Evolutionary conservation across 805 yeast genomes (phyloP).

Genomic region (baker's yeast (Saccharomyces cerevisiae)): DNA sequence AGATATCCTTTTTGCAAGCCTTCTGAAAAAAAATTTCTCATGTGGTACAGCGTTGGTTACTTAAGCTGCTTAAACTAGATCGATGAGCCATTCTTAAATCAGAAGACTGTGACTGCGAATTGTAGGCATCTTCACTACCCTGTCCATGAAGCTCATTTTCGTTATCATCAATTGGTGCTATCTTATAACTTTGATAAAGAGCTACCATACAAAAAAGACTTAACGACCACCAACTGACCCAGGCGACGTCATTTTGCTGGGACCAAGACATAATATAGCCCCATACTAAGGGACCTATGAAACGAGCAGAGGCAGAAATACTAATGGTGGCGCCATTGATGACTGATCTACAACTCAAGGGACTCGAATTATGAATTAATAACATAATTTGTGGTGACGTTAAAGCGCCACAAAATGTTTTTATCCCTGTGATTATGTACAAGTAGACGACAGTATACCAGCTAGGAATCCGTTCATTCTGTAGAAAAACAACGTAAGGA

Average conservation of each 20-base stretch:
- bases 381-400: constrained; percentile 47
- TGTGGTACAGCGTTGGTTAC: constrained; percentile 1
- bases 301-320: constrained; percentile 46
- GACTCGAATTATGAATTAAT: constrained; percentile 47
- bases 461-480: constrained; percentile 27
- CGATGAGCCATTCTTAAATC: background rate
- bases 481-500: constrained; percentile 42
- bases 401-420: constrained; percentile 38
- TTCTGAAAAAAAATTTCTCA: background rate
- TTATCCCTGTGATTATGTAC: constrained; percentile 30
- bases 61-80: constrained; percentile 7
- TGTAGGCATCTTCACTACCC: background rate
- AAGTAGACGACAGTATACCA: constrained; percentile 18
- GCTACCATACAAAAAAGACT: constrained; percentile 23
- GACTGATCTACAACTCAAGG: constrained; percentile 47
- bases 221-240: constrained; percentile 31
- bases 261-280: constrained; percentile 39
- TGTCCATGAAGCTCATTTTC: constrained; percentile 13
- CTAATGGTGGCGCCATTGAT: constrained; percentile 52
- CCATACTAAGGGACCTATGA: constrained; percentile 49
- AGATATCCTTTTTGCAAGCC: background rate
- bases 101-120: background rate
- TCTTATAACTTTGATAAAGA: constrained; percentile 24
- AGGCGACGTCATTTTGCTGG: constrained; percentile 23
- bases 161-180: constrained; percentile 24